A percentile compares a stretch with the other conserved stretches of the same genome.
Evolutionary conservation across 75 land plant species (phyloP).

Genomic region (Isoetes taiwanensis): DNA sequence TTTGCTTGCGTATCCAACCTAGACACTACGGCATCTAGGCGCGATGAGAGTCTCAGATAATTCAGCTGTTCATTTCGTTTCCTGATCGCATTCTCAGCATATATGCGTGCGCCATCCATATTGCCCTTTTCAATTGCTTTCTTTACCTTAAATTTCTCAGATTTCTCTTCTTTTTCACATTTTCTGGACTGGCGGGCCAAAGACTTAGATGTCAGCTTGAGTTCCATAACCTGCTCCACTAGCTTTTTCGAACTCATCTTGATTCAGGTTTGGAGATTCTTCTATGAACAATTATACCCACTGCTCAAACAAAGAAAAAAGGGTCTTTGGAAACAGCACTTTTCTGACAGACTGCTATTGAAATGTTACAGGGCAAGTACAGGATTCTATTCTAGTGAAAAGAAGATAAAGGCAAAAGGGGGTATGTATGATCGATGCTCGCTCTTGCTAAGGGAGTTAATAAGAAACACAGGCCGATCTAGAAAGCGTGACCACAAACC

Average conservation of each 20-base stretch:
- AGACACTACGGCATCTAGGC: constrained; percentile 89
- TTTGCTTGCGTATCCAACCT: constrained; percentile 78
- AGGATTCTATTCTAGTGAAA: too few species aligned
- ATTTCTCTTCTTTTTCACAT: constrained; percentile 89
- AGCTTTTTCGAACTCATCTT: constrained; percentile 55
- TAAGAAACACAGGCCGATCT: too few species aligned
- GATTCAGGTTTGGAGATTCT: too few species aligned
- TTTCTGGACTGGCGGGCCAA: constrained; percentile 68
- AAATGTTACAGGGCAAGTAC: too few species aligned
- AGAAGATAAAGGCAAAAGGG: too few species aligned
- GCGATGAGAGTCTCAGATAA: constrained; percentile 78
- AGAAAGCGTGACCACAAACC: too few species aligned
- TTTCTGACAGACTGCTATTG: too few species aligned
- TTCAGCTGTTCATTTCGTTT: constrained; percentile 85
- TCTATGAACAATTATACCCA: too few species aligned
- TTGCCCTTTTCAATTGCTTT: constrained; percentile 95
- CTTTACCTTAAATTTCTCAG: constrained; percentile 82
- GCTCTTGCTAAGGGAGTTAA: too few species aligned
- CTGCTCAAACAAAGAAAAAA: too few species aligned
- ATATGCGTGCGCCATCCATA: constrained; percentile 89
- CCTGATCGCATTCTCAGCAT: constrained; percentile 85
- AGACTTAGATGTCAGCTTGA: constrained; percentile 73
- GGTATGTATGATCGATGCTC: too few species aligned
- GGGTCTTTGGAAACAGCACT: too few species aligned
- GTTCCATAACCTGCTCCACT: constrained; percentile 78